Evolutionary conservation across 2,329 filamentous ascomycete genomes (phyloP).

Genomic region (Didymella sp.): DNA sequence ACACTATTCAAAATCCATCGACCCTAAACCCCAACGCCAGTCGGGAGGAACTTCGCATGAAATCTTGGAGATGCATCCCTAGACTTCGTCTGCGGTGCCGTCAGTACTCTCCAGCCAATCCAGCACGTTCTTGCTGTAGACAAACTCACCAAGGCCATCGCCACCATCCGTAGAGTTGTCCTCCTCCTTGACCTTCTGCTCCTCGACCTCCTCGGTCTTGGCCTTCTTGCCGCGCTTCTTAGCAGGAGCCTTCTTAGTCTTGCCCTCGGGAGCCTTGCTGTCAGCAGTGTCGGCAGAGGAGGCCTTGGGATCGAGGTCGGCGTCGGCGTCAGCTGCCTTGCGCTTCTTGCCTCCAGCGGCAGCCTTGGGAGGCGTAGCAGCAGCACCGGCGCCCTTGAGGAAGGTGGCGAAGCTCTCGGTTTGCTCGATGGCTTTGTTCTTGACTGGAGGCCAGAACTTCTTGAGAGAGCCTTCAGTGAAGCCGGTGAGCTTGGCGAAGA

Average conservation of each 20-base stretch:
- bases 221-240: conserved; percentile 30
- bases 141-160: conserved; percentile 30
- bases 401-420: conserved; percentile 34
- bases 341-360: conserved; percentile 29
- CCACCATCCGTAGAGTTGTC: conserved; percentile 26
- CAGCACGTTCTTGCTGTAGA: conserved; percentile 10
- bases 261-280: conserved; percentile 9
- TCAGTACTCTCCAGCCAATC: conserved; percentile 24
- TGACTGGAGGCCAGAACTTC: conserved; percentile 45
- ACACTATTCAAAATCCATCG: not conserved
- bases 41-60: not conserved
- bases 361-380: conserved; percentile 9
- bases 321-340: conserved; percentile 25
- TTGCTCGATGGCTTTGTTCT: conserved; percentile 39
- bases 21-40: not conserved
- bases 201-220: conserved; percentile 29
- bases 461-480: conserved; percentile 42
- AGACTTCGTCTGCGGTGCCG: conserved; percentile 7
- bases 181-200: conserved; percentile 10
- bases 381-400: conserved; percentile 4
- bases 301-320: conserved; percentile 9
- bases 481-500: conserved; percentile 38
- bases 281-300: not conserved
- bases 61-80: not conserved
- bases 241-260: conserved; percentile 21